Conservation (phyloP, 306 rosid species). For the Castanea crenata region DNA sequence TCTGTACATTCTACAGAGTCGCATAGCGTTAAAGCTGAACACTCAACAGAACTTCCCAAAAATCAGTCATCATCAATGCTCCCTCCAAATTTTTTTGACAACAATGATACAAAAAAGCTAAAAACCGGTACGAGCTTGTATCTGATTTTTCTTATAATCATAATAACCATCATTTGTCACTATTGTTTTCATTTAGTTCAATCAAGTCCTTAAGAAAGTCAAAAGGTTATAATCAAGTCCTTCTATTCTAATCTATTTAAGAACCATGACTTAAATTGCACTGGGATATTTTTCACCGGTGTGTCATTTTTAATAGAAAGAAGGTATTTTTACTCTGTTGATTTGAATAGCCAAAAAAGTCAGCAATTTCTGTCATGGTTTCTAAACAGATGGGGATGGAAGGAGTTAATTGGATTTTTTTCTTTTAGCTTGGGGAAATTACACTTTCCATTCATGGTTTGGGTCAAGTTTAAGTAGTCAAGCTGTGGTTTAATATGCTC, state of each 20-base stretch:
- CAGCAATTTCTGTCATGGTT: neutral
- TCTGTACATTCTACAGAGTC: constrained; percentile 13
- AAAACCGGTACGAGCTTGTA: constrained; percentile 44
- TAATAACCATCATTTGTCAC: neutral
- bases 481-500: too few species aligned
- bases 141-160: neutral
- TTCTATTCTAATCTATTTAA: too few species aligned
- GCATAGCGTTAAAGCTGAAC: constrained; percentile 25
- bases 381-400: neutral
- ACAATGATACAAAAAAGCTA: constrained; percentile 39
- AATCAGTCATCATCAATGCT: constrained; percentile 56
- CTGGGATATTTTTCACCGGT: too few species aligned
- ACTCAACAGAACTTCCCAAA: constrained; percentile 36
- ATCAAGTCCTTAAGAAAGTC: too few species aligned
- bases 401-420: neutral
- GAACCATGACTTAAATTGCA: too few species aligned
- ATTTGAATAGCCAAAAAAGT: neutral
- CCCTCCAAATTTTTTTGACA: constrained; percentile 73
- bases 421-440: neutral
- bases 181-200: too few species aligned
- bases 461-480: too few species aligned
- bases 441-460: too few species aligned
- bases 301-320: too few species aligned
- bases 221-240: neutral
- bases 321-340: neutral